A percentile compares a stretch with the other conserved stretches of the same genome.
phyloP scores from a whole-genome alignment of 257 asterid species.

The Ligustrum vulgare region DNA sequence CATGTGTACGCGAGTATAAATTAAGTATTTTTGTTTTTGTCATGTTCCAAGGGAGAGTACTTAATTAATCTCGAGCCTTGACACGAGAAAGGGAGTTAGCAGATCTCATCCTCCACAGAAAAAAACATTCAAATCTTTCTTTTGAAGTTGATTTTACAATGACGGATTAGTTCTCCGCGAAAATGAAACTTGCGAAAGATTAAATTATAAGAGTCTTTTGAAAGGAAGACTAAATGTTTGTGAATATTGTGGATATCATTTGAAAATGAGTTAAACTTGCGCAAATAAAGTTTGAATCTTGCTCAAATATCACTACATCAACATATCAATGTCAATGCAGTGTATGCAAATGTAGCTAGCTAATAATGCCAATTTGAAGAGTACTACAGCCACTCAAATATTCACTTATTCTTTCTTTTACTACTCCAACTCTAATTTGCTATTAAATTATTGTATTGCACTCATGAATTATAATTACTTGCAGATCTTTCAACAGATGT shows the following conservation, averaged over 20 bases:
- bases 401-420: background rate
- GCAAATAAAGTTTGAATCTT: background rate
- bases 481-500: background rate
- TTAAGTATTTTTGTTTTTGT: too few relatives aligned
- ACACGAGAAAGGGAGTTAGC: background rate
- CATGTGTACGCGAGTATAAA: background rate
- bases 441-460: background rate
- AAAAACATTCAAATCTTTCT: background rate
- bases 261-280: too few relatives aligned
- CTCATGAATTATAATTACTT: background rate
- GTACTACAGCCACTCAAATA: background rate
- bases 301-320: background rate
- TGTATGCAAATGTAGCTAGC: background rate
- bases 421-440: background rate
- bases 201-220: too few relatives aligned
- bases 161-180: too few relatives aligned
- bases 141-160: background rate
- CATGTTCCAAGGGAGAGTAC: background rate
- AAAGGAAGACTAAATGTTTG: too few relatives aligned
- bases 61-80: background rate
- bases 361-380: background rate
- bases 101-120: background rate
- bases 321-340: background rate
- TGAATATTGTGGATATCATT: too few relatives aligned
- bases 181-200: too few relatives aligned